A percentile compares a stretch with the other conserved stretches of the same genome.
phyloP scores from a whole-genome alignment of 345 rosid genomes.

The Durio zibethinus region DNA sequence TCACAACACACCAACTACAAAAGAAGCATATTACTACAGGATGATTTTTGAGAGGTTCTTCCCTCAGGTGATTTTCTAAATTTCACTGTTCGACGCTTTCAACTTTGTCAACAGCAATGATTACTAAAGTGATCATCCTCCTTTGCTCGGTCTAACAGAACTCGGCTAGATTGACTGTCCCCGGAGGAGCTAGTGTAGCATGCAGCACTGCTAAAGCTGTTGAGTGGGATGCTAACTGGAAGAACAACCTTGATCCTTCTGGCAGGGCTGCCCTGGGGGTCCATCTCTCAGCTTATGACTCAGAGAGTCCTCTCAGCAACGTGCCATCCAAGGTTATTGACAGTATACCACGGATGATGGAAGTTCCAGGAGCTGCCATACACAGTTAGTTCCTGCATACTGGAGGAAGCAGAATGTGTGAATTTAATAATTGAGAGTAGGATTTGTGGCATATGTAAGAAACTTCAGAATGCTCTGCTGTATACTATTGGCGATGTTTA shows the following conservation, averaged over 20 bases:
- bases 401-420: not conserved
- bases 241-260: constrained; percentile 87
- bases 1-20: constrained; percentile 74
- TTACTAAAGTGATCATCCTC: not conserved
- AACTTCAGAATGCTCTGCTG: constrained; percentile 10
- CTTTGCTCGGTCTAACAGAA: constrained; percentile 40
- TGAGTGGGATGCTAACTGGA: constrained; percentile 87
- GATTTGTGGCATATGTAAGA: constrained; percentile 4
- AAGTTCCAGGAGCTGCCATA: constrained; percentile 49
- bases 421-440: not conserved
- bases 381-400: constrained; percentile 30
- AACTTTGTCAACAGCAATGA: not conserved
- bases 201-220: constrained; percentile 90
- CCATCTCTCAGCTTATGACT: constrained; percentile 66
- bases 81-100: not conserved
- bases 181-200: constrained; percentile 86
- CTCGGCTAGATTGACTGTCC: constrained; percentile 78
- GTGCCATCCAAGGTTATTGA: constrained; percentile 38
- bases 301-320: constrained; percentile 26
- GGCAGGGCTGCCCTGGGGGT: constrained; percentile 93
- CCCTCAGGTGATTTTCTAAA: constrained; percentile 57
- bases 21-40: constrained; percentile 88
- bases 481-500: constrained; percentile 14
- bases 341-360: constrained; percentile 42
- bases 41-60: constrained; percentile 91